Conservation (phyloP, 768 basidiomycete species). For the Lenzites betulinus region DNA sequence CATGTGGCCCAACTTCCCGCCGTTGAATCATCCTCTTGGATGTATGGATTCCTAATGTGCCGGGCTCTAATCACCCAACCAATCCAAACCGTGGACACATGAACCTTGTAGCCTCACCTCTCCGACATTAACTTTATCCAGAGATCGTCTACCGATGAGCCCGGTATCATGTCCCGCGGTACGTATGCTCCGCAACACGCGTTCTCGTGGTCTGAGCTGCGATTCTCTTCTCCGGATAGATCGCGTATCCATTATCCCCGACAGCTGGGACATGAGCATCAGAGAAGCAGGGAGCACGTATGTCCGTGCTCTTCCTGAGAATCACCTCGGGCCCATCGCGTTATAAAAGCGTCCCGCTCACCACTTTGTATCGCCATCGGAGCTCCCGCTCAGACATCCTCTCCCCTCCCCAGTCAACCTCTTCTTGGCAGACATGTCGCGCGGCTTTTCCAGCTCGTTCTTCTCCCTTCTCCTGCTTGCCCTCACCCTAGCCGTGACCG, state of each 20-base stretch:
- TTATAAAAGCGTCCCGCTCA: constrained; percentile 1
- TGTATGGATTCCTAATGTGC: too few relatives aligned
- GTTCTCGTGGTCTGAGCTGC: not conserved
- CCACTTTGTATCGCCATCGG: not conserved
- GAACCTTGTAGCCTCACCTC: not conserved
- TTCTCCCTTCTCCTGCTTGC: constrained; percentile 28
- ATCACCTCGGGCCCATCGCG: not conserved
- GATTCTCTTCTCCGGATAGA: constrained; percentile 4
- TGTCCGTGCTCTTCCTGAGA: not conserved
- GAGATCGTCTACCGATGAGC: not conserved
- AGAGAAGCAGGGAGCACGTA: constrained; percentile 1
- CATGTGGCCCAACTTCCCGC: too few relatives aligned
- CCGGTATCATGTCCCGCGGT: not conserved
- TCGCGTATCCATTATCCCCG: constrained; percentile 4
- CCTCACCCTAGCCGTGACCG: constrained; percentile 26
- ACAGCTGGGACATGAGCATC: not conserved
- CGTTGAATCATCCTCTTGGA: too few relatives aligned
- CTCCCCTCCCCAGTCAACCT: constrained; percentile 6
- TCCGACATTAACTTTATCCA: not conserved
- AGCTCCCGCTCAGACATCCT: constrained; percentile 12
- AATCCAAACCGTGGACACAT: not conserved
- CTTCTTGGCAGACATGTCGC: constrained; percentile 21
- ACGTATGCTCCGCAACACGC: not conserved
- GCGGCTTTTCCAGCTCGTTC: constrained; percentile 22
- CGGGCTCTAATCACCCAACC: not conserved